A percentile compares a stretch with the other conserved stretches of the same genome.
Evolutionary conservation across 345 rosid genomes (phyloP).

Genomic region (Clarkia xantiana): DNA sequence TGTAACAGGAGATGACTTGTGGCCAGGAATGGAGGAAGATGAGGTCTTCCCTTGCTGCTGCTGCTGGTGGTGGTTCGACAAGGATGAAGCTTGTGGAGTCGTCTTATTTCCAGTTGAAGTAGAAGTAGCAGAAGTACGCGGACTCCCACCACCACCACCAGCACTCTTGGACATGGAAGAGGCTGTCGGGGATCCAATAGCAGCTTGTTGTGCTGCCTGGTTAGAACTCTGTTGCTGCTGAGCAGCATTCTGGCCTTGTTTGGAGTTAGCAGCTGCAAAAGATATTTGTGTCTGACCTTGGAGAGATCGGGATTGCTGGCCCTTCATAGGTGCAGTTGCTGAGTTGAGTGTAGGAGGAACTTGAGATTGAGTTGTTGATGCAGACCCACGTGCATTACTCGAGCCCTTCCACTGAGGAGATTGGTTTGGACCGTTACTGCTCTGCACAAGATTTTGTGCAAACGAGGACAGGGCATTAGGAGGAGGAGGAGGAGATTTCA

Average conservation of each 20-base stretch:
- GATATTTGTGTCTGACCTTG: slow-evolving; percentile 63
- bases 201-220: slow-evolving; percentile 45
- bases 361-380: slow-evolving; percentile 38
- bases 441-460: slow-evolving; percentile 67
- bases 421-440: slow-evolving; percentile 40
- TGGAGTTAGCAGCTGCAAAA: slow-evolving; percentile 61
- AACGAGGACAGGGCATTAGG: slow-evolving; percentile 41
- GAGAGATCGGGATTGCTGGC: slow-evolving; percentile 49
- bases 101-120: slow-evolving; percentile 44
- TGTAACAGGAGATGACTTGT: slow-evolving; percentile 44
- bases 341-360: slow-evolving; percentile 38
- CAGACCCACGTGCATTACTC: slow-evolving; percentile 8
- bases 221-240: slow-evolving; percentile 44
- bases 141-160: slow-evolving; percentile 86
- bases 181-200: slow-evolving; percentile 69
- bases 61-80: slow-evolving; percentile 49
- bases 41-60: slow-evolving; percentile 65
- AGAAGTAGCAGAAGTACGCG: slow-evolving; percentile 48
- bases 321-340: slow-evolving; percentile 41
- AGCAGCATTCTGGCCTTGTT: slow-evolving; percentile 17
- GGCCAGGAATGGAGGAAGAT: slow-evolving; percentile 31
- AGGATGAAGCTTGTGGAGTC: slow-evolving; percentile 44
- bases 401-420: slow-evolving; percentile 80
- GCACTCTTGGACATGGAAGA: slow-evolving; percentile 75
- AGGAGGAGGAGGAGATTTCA: slow-evolving; percentile 16